These are phyloP conservation scores for Cantharellus anzutake DNA, from an alignment of 768 basidiomycete species.

Conservation along the genomic window DNA sequence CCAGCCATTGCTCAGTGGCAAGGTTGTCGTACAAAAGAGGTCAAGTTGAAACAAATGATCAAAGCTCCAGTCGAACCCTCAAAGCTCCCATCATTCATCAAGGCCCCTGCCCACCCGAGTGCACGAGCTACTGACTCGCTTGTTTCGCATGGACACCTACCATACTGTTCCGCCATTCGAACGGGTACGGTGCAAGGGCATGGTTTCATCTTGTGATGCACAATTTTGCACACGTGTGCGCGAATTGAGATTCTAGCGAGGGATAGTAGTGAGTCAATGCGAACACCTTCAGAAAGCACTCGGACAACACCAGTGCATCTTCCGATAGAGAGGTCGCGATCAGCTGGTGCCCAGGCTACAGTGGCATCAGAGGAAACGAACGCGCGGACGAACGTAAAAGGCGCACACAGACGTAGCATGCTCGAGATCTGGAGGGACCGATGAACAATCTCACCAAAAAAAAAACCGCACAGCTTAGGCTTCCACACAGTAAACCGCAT, in stretches of 20 bases:
- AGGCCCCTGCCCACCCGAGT: no score
- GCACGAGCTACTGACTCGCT: no score
- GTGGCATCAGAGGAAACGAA: not conserved
- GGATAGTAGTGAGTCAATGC: conserved; percentile 1
- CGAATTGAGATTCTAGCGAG: conserved; percentile 1
- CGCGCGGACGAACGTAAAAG: conserved; percentile 4
- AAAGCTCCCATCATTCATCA: no score
- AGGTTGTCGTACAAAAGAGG: no score
- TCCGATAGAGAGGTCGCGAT: not conserved
- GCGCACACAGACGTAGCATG: no score
- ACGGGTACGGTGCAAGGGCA: not conserved
- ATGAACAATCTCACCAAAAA: not conserved
- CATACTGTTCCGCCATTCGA: no score
- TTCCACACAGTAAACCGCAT: not conserved
- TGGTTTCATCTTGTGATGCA: conserved; percentile 1
- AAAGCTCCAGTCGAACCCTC: no score
- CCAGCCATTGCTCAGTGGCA: no score
- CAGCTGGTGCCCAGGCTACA: not conserved
- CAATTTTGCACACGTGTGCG: conserved; percentile 5
- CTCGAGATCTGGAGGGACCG: not conserved
- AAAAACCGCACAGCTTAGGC: not conserved
- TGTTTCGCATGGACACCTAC: no score
- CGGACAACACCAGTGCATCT: conserved; percentile 5
- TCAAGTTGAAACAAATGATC: no score
- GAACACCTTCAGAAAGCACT: not conserved